These are phyloP conservation scores for Backusella circina DNA, from an alignment of 192 early-diverging fungal genomes.

Conservation along the genomic window DNA sequence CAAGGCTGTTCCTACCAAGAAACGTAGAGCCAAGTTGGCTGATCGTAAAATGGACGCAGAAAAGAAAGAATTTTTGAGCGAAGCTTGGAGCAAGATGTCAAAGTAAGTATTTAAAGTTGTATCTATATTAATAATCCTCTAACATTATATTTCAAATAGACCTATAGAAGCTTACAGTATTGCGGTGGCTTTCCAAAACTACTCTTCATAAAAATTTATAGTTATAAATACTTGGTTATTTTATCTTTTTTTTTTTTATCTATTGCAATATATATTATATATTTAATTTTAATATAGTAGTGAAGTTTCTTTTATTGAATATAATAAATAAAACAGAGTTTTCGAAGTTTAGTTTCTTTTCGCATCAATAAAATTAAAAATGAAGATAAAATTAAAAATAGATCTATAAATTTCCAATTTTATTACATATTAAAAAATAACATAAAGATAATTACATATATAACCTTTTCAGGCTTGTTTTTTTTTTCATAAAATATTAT, in stretches of 20 bases:
- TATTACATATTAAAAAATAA: not conserved
- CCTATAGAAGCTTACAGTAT: constrained; percentile 19
- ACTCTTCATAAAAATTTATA: not conserved
- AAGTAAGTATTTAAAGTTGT: not conserved
- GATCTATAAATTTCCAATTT: no score
- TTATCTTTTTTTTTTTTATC: not conserved
- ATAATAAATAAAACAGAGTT: constrained; percentile 3
- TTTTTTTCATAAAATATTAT: not conserved
- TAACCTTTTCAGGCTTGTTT: not conserved
- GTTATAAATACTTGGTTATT: not conserved
- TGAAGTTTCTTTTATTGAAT: not conserved
- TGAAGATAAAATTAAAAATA: no score
- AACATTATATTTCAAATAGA: not conserved
- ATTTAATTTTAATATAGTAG: constrained; percentile 1
- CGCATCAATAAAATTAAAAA: not conserved
- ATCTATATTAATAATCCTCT: not conserved
- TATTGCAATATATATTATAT: constrained; percentile 6
- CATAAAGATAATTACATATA: not conserved
- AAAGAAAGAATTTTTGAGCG: not conserved
- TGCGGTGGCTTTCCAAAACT: constrained; percentile 17
- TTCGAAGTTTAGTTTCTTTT: not conserved
- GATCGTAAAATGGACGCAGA: constrained; percentile 35
- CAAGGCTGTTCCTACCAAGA: constrained; percentile 68
- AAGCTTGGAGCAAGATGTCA: not conserved
- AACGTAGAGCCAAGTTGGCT: constrained; percentile 58